Evolutionary conservation across 805 yeast genomes (phyloP).

Genomic region (Grigorovia humatica): DNA sequence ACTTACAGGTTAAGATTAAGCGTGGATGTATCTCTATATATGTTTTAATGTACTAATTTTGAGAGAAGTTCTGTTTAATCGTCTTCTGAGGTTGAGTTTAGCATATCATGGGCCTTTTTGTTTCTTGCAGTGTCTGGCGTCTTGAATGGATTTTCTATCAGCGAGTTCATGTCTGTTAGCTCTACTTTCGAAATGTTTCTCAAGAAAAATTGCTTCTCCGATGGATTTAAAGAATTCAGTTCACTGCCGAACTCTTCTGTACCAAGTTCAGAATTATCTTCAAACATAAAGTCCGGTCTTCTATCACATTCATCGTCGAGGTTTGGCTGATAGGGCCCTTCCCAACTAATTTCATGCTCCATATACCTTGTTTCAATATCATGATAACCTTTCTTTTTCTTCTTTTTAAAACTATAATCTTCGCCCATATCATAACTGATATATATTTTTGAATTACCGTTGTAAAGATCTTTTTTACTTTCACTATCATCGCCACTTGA

Average conservation of each 20-base stretch:
- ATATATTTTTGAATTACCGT: background rate
- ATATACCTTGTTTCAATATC: slow-evolving; percentile 2
- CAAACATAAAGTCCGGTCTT: background rate
- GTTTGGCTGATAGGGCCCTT: slow-evolving; percentile 2
- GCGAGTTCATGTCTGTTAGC: background rate
- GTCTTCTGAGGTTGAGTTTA: background rate
- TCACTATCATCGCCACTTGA: background rate
- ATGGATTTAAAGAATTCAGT: background rate
- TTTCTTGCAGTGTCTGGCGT: background rate
- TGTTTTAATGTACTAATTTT: no score
- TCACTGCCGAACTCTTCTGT: background rate
- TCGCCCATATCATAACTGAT: slow-evolving; percentile 2
- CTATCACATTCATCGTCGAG: slow-evolving; percentile 3
- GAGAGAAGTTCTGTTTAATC: background rate
- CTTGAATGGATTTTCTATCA: slow-evolving; percentile 1
- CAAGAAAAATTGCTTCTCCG: background rate
- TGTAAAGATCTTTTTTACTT: background rate
- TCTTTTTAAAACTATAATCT: background rate
- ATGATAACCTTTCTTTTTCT: background rate
- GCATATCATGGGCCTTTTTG: background rate
- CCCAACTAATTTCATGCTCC: slow-evolving; percentile 2
- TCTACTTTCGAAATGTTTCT: background rate
- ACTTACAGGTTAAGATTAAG: no score
- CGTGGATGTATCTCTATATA: no score
- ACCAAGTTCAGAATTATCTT: background rate